phyloP scores from a whole-genome alignment of 1,284 basidiomycete species.

The Bondarzewia mesenterica region DNA sequence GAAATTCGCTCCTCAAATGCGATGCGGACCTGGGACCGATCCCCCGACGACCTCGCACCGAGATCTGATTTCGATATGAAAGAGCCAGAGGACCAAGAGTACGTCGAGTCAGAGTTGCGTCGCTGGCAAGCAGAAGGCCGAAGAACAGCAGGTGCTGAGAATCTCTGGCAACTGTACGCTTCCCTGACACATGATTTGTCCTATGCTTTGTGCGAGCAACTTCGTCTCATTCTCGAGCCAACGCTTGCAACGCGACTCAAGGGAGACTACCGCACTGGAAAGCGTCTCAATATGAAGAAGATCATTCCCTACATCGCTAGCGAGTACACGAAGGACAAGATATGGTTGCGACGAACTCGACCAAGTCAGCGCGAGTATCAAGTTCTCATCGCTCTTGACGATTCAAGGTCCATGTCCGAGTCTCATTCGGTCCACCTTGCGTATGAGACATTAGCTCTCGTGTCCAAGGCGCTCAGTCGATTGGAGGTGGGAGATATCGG shows the following conservation, averaged over 20 bases:
- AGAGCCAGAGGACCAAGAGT: constrained; percentile 7
- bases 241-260: constrained; percentile 91
- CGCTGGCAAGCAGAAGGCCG: constrained; percentile 58
- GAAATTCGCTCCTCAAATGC: constrained; percentile 19
- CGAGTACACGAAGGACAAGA: constrained; percentile 99
- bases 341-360: constrained; percentile 93
- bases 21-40: constrained; percentile 8
- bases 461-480: constrained; percentile 84
- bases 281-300: constrained; percentile 98
- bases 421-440: constrained; percentile 91
- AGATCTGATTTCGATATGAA: constrained; percentile 33
- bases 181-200: constrained; percentile 88
- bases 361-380: constrained; percentile 96
- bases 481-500: constrained; percentile 94
- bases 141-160: constrained; percentile 51
- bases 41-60: constrained; percentile 15
- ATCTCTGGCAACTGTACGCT: constrained; percentile 88
- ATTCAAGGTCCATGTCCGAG: constrained; percentile 95
- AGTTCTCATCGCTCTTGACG: constrained; percentile 90
- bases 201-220: constrained; percentile 89
- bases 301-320: constrained; percentile 98
- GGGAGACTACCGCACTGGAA: constrained; percentile 97
- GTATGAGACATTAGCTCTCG: constrained; percentile 89
- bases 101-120: constrained; percentile 56
- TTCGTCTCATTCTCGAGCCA: constrained; percentile 94